A percentile compares a stretch with the other conserved stretches of the same genome.
Conservation (phyloP, 73 alveolate genomes). For the Stentor coeruleus region DNA sequence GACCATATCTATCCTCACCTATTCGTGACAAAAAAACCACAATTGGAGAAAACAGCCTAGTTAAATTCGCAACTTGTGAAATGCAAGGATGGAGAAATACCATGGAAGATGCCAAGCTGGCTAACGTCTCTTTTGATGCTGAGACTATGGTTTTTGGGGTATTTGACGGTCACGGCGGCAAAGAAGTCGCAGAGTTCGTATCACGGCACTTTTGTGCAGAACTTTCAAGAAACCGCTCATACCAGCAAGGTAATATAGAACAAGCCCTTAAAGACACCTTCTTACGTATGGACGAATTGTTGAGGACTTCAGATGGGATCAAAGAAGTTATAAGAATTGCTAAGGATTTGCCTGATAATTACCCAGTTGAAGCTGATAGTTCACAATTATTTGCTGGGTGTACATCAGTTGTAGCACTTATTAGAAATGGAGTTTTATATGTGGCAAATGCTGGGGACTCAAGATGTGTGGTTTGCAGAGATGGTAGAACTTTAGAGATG, state of each 20-base stretch:
- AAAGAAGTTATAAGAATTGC: constrained; percentile 51
- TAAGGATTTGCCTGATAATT: constrained; percentile 20
- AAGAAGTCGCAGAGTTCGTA: constrained; percentile 81
- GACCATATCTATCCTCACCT: constrained; percentile 63
- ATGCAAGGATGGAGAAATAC: constrained; percentile 86
- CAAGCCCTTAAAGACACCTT: constrained; percentile 81
- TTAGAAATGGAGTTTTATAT: constrained; percentile 56
- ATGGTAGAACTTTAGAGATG: constrained; percentile 67
- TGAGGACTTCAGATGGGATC: constrained; percentile 64
- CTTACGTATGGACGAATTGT: constrained; percentile 78
- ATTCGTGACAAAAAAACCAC: constrained; percentile 37
- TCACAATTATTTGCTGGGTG: constrained; percentile 76
- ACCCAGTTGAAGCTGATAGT: constrained; percentile 38
- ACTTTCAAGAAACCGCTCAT: constrained; percentile 56
- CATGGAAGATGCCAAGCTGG: constrained; percentile 88
- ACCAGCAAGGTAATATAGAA: constrained; percentile 64
- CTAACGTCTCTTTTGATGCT: constrained; percentile 47
- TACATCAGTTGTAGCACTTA: constrained; percentile 77
- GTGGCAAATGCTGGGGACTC: constrained; percentile 95
- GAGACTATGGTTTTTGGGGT: constrained; percentile 81
- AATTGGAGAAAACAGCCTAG: constrained; percentile 36
- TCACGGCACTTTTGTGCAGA: constrained; percentile 52
- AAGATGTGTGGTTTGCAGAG: constrained; percentile 74
- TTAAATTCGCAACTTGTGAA: constrained; percentile 69
- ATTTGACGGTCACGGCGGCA: constrained; percentile 97